phyloP scores from a whole-genome alignment of 352 stramenopile genomes.

The Phytophthora sp. region DNA sequence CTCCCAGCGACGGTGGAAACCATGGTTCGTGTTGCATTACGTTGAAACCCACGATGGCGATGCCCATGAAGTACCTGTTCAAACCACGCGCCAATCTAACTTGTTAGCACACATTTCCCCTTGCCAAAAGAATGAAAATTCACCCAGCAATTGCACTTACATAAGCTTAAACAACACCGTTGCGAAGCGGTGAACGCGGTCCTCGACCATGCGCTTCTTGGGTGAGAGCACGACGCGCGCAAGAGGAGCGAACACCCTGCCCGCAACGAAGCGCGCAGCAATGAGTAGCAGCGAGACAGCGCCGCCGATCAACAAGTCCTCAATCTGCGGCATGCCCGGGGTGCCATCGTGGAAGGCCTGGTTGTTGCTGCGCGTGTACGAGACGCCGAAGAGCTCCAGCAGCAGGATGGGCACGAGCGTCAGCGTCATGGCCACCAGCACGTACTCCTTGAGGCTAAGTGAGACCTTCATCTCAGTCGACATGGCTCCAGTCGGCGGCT shows the following conservation, averaged over 20 bases:
- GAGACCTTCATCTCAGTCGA: constrained; percentile 69
- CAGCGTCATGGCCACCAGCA: constrained; percentile 62
- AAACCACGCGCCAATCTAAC: constrained; percentile 8
- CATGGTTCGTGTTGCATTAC: constrained; percentile 54
- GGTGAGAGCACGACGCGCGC: constrained; percentile 54
- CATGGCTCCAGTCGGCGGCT: constrained; percentile 18
- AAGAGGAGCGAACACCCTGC: constrained; percentile 48
- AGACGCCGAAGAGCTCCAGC: constrained; percentile 56
- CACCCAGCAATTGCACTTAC: constrained; percentile 30
- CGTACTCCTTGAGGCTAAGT: constrained; percentile 65
- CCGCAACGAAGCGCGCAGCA: constrained; percentile 44
- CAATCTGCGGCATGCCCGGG: constrained; percentile 53
- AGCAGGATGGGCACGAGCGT: constrained; percentile 66
- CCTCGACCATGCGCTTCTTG: constrained; percentile 53
- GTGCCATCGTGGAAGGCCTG: constrained; percentile 33
- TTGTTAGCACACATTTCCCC: neutral
- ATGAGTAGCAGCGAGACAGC: constrained; percentile 49
- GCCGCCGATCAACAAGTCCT: constrained; percentile 46
- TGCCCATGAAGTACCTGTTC: constrained; percentile 57
- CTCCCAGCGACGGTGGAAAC: constrained; percentile 49
- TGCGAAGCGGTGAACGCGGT: constrained; percentile 69
- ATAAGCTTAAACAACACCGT: constrained; percentile 80
- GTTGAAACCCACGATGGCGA: constrained; percentile 49
- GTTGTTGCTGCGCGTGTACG: constrained; percentile 45
- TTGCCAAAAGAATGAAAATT: constrained; percentile 1